phyloP scores from a whole-genome alignment of 2,329 filamentous ascomycete species.

The Fusarium burgessii region DNA sequence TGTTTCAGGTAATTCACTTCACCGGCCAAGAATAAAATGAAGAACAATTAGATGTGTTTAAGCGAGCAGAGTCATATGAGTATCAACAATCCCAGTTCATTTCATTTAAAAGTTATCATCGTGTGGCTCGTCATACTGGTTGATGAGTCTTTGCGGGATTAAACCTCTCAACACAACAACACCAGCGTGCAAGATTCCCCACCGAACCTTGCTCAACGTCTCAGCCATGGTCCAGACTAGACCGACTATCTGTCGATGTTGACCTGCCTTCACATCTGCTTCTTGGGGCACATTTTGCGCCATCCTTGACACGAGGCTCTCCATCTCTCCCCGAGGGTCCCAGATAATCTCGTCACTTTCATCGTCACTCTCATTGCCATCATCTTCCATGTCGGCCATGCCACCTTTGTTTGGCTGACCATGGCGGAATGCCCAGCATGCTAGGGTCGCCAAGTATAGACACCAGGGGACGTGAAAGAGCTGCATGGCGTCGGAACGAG shows the following conservation, averaged over 20 bases:
- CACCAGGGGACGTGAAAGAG: constrained; percentile 13
- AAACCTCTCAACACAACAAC: constrained; percentile 64
- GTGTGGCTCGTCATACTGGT: constrained; percentile 6
- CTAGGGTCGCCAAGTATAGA: not conserved
- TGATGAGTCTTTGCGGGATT: constrained; percentile 42
- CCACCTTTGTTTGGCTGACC: not conserved
- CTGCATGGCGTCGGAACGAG: constrained; percentile 6
- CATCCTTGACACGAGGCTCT: constrained; percentile 1
- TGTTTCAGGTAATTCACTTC: too few species aligned
- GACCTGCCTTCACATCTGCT: not conserved
- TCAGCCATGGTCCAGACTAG: constrained; percentile 67
- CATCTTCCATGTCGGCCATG: not conserved
- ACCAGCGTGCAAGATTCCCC: constrained; percentile 72
- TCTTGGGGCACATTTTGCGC: not conserved
- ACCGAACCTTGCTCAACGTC: constrained; percentile 66
- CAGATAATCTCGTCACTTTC: constrained; percentile 1
- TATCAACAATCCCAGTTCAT: not conserved
- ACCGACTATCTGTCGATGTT: constrained; percentile 50
- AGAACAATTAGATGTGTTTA: too few species aligned
- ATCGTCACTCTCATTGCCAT: not conserved
- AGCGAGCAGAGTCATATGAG: too few species aligned
- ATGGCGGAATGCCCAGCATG: constrained; percentile 8
- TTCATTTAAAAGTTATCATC: not conserved
- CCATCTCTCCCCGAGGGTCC: constrained; percentile 1
- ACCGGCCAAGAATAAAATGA: too few species aligned